Percentiles rank a stretch among this genome's conserved stretches.
These are phyloP conservation scores for Sutorius eximius DNA, from an alignment of 1,284 basidiomycete genomes.

Conservation along the genomic window DNA sequence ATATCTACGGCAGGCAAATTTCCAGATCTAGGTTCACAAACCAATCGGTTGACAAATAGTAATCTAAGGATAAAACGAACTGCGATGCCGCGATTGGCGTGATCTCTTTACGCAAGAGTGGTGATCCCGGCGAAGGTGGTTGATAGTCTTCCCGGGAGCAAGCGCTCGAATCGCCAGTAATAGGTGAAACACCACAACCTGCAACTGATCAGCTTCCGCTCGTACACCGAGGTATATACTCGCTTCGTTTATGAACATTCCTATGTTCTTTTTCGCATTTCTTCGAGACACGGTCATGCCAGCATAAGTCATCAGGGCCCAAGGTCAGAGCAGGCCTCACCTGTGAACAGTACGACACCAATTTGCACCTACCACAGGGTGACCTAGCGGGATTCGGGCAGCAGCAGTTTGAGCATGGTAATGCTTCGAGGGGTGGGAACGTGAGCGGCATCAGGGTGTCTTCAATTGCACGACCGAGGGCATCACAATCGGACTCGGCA, in stretches of 20 bases:
- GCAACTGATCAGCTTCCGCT: background rate
- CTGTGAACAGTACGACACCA: conserved; percentile 43
- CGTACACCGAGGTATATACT: background rate
- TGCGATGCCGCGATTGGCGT: background rate
- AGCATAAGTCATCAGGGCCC: background rate
- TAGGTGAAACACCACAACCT: conserved; percentile 18
- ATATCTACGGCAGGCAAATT: conserved; percentile 34
- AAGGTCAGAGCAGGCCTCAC: conserved; percentile 8
- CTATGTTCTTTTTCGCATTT: conserved; percentile 24
- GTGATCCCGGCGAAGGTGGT: background rate
- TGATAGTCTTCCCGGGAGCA: background rate
- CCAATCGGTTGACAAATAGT: background rate
- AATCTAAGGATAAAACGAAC: conserved; percentile 16
- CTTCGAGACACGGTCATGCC: conserved; percentile 5
- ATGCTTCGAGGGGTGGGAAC: conserved; percentile 18
- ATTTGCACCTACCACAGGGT: conserved; percentile 35
- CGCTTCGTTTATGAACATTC: conserved; percentile 21
- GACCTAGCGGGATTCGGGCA: conserved; percentile 29
- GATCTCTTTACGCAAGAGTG: background rate
- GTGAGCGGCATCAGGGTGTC: conserved; percentile 12
- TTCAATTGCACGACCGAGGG: conserved; percentile 19
- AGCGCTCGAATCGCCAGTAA: background rate
- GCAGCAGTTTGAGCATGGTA: conserved; percentile 31
- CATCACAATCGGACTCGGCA: conserved; percentile 19
- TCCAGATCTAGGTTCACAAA: conserved; percentile 4